Conservation (phyloP, 768 basidiomycete genomes). For the Fomitopsis pulvina region DNA sequence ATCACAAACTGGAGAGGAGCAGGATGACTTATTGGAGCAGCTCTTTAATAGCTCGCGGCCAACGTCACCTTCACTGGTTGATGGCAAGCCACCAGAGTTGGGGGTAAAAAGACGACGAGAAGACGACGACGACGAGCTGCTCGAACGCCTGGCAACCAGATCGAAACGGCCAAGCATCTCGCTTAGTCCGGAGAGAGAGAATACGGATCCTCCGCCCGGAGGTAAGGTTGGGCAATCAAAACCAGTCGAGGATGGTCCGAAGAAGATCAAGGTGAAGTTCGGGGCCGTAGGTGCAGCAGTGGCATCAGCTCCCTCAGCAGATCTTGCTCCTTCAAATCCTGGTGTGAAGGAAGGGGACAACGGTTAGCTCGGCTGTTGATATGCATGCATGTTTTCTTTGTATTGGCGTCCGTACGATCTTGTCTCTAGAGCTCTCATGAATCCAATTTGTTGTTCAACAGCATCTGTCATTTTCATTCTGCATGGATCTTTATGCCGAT, state of each 20-base stretch:
- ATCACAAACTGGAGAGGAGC: slow-evolving; percentile 41
- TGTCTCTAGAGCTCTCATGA: slow-evolving; percentile 13
- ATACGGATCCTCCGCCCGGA: slow-evolving; percentile 14
- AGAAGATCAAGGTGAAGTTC: slow-evolving; percentile 73
- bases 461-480: too few relatives aligned
- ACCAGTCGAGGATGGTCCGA: slow-evolving; percentile 45
- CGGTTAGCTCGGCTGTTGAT: slow-evolving; percentile 33
- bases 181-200: slow-evolving; percentile 38
- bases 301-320: slow-evolving; percentile 26
- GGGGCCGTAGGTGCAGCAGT: slow-evolving; percentile 38
- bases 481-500: too few relatives aligned
- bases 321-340: slow-evolving; percentile 50
- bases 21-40: slow-evolving; percentile 49
- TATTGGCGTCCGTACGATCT: not conserved
- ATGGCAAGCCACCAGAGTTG: slow-evolving; percentile 12
- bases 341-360: slow-evolving; percentile 71
- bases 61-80: slow-evolving; percentile 5
- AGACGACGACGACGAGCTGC: slow-evolving; percentile 62
- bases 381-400: not conserved
- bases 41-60: slow-evolving; percentile 34
- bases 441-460: slow-evolving; percentile 15
- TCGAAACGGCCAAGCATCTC: slow-evolving; percentile 20
- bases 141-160: slow-evolving; percentile 55
- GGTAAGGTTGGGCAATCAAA: slow-evolving; percentile 13
- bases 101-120: slow-evolving; percentile 29